A percentile compares a stretch with the other conserved stretches of the same genome.
Evolutionary conservation across 2,329 filamentous ascomycete species (phyloP).

Genomic region (Alternaria solani): DNA sequence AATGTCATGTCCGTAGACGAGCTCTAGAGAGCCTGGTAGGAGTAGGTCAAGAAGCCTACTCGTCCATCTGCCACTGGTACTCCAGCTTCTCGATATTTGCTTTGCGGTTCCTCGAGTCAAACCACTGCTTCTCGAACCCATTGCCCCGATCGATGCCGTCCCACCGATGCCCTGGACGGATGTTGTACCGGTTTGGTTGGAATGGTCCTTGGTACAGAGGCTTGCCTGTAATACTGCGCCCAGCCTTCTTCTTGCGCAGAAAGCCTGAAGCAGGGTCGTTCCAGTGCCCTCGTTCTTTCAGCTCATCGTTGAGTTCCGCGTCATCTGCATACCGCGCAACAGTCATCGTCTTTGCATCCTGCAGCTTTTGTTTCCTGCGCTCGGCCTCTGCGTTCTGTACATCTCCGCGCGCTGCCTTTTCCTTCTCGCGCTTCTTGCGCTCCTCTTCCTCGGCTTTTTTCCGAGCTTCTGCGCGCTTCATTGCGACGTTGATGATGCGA

Average conservation of each 20-base stretch:
- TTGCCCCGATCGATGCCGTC: conserved; percentile 95
- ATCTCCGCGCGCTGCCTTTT: conserved; percentile 80
- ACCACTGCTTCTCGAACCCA: conserved; percentile 92
- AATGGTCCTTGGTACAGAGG: conserved; percentile 81
- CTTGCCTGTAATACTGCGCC: conserved; percentile 60
- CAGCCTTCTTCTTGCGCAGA: conserved; percentile 63
- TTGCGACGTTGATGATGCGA: conserved; percentile 88
- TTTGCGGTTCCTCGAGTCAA: conserved; percentile 82
- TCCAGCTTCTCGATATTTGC: conserved; percentile 80
- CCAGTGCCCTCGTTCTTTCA: conserved; percentile 82
- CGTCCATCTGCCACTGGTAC: conserved; percentile 97
- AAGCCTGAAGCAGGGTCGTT: conserved; percentile 93
- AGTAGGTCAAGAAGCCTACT: conserved; percentile 56
- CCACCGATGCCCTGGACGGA: conserved; percentile 91
- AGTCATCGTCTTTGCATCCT: conserved; percentile 83
- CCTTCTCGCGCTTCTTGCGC: conserved; percentile 68
- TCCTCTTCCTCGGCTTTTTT: conserved; percentile 77
- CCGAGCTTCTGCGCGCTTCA: conserved; percentile 89
- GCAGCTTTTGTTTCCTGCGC: conserved; percentile 70
- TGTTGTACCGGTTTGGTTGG: conserved; percentile 91
- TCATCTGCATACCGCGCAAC: conserved; percentile 86
- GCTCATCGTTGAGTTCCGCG: conserved; percentile 80
- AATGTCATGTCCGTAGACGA: not conserved
- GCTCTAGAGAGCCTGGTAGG: not conserved
- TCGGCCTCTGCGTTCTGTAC: conserved; percentile 77